phyloP scores from a whole-genome alignment of 2,329 filamentous ascomycete species.

The Colletotrichum sp. region DNA sequence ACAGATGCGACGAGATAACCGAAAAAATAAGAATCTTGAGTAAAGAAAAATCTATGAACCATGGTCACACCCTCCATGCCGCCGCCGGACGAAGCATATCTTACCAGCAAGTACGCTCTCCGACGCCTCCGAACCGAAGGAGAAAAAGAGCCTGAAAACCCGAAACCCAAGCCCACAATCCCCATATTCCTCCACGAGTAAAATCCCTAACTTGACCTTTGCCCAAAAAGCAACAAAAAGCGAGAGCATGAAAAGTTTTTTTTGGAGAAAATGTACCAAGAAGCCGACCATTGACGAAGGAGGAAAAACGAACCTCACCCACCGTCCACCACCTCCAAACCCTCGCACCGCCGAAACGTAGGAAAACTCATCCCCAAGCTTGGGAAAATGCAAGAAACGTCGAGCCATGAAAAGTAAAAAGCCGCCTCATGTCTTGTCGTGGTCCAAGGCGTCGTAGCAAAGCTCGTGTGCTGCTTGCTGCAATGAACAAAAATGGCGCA shows the following conservation, averaged over 20 bases:
- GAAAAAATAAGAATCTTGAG: not conserved
- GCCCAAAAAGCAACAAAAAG: not conserved
- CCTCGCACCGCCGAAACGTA: not conserved
- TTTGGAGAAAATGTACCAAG: slow-evolving; percentile 4
- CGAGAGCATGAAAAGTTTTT: not conserved
- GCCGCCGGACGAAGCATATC: slow-evolving; percentile 11
- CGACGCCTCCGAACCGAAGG: slow-evolving; percentile 3
- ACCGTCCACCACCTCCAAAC: not conserved
- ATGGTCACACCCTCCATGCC: not conserved
- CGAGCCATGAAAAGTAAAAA: not conserved
- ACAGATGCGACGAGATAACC: not conserved
- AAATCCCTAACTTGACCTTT: not conserved
- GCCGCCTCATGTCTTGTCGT: slow-evolving; percentile 19
- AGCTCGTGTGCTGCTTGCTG: slow-evolving; percentile 18
- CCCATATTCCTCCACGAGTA: not conserved
- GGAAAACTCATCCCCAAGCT: not conserved
- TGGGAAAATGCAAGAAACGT: not conserved
- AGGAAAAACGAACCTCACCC: not conserved
- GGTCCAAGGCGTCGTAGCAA: slow-evolving; percentile 21
- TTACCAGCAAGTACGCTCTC: slow-evolving; percentile 20
- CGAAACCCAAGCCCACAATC: not conserved
- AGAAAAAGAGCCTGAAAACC: not conserved
- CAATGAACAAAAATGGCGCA: not conserved
- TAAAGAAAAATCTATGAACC: not conserved
- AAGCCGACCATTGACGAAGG: not conserved